Conservation (phyloP, 164 flowering plant species). For the Pachysandra terminalis region DNA sequence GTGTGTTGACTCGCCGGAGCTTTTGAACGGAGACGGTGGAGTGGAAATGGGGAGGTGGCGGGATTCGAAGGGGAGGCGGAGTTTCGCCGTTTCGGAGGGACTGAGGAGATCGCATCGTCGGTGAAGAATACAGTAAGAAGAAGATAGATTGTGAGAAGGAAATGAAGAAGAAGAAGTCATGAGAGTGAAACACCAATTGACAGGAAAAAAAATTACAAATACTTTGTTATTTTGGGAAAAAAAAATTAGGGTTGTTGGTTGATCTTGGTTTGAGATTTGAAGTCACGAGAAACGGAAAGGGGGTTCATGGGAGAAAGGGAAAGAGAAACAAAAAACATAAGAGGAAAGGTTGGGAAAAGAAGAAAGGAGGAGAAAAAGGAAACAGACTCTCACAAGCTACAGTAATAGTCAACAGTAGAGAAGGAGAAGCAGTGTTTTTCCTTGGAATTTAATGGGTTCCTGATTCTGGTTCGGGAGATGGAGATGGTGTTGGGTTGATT, state of each 20-base stretch:
- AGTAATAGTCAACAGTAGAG: not conserved
- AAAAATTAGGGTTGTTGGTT: constrained; percentile 4
- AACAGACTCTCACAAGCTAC: not conserved
- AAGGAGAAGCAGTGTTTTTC: not conserved
- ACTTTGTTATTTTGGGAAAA: not conserved
- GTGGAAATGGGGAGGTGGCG: constrained; percentile 43
- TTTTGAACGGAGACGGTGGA: constrained; percentile 75
- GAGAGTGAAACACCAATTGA: constrained; percentile 10
- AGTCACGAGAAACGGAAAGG: constrained; percentile 41
- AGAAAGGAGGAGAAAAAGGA: not conserved
- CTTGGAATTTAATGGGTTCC: not conserved
- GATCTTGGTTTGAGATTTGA: constrained; percentile 9
- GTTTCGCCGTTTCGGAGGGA: constrained; percentile 48
- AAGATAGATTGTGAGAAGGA: not conserved
- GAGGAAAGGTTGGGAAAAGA: constrained; percentile 1
- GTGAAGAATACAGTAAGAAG: too few relatives aligned
- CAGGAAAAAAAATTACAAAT: not conserved
- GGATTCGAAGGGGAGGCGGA: constrained; percentile 14
- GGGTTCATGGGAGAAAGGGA: constrained; percentile 16
- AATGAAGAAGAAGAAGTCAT: constrained; percentile 28
- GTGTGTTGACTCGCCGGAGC: constrained; percentile 67
- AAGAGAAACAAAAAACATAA: constrained; percentile 4
- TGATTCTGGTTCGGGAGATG: too few relatives aligned
- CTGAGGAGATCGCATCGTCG: constrained; percentile 52
- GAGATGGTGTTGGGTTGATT: too few relatives aligned